A percentile compares a stretch with the other conserved stretches of the same genome.
These are phyloP conservation scores for Monosporascus ibericus DNA, from an alignment of 2,329 filamentous ascomycete species.

Conservation along the genomic window DNA sequence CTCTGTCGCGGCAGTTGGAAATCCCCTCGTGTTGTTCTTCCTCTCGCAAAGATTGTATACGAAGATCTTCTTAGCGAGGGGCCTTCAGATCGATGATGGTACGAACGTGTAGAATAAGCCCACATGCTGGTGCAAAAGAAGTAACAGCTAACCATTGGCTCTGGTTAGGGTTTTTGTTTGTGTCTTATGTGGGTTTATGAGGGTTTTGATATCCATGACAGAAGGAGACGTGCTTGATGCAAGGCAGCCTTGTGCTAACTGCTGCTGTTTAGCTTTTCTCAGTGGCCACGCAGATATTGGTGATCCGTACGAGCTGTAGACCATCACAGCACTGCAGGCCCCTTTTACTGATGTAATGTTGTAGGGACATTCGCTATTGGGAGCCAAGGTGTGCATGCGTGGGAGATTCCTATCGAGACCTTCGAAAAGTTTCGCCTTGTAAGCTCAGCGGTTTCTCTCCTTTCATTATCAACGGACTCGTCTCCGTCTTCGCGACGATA, in stretches of 20 bases:
- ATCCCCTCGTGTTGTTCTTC: not conserved
- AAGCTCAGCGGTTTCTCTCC: not conserved
- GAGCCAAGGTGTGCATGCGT: conserved; percentile 1
- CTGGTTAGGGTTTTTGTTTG: not conserved
- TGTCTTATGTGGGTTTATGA: not conserved
- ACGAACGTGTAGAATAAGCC: not conserved
- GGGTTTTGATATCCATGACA: not conserved
- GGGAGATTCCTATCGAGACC: conserved; percentile 3
- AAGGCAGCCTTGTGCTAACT: not conserved
- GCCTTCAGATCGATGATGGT: conserved; percentile 5
- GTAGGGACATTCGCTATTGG: not conserved
- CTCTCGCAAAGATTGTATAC: conserved; percentile 5
- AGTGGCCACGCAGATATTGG: not conserved
- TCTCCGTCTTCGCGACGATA: too few species aligned
- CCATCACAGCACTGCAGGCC: not conserved
- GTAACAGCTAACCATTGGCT: not conserved
- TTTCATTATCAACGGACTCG: not conserved
- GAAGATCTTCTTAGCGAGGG: not conserved
- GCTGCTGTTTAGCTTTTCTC: not conserved
- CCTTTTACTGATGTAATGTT: not conserved
- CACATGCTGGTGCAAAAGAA: not conserved
- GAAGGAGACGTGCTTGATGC: not conserved
- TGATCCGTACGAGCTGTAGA: not conserved
- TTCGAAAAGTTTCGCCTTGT: not conserved
- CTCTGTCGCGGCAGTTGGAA: not conserved